These are phyloP conservation scores for Phlyctochytrium bullatum DNA, from an alignment of 192 early-diverging fungal genomes.

Conservation along the genomic window DNA sequence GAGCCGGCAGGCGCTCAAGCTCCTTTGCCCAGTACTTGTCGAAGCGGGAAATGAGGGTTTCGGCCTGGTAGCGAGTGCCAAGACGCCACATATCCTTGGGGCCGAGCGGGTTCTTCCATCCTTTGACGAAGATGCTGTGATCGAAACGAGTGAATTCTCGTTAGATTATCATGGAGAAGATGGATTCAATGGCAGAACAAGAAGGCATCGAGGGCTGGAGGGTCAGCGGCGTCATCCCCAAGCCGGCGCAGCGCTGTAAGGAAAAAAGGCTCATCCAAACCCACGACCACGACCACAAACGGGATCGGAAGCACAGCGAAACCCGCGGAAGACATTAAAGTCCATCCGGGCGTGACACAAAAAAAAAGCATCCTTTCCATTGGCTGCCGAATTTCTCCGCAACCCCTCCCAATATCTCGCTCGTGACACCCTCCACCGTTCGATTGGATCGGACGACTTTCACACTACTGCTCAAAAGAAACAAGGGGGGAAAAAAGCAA, in stretches of 20 bases:
- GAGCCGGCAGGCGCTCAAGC: background rate
- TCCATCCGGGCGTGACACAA: background rate
- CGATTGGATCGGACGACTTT: too few species aligned
- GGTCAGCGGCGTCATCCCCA: background rate
- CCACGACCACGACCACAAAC: background rate
- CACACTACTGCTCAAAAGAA: too few species aligned
- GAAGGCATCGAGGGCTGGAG: background rate
- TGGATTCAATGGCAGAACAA: background rate
- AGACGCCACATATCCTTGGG: conserved; percentile 61
- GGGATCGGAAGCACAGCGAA: background rate
- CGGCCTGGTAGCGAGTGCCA: conserved; percentile 16
- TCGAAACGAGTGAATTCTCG: too few species aligned
- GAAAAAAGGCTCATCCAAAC: background rate
- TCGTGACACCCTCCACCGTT: too few species aligned
- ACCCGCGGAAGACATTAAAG: background rate
- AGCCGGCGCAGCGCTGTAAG: background rate
- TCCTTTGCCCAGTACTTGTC: conserved; percentile 31
- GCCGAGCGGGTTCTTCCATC: conserved; percentile 53
- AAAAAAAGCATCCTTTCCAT: background rate
- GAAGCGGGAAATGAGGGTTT: conserved; percentile 27
- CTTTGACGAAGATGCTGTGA: conserved; percentile 32
- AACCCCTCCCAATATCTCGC: too few species aligned
- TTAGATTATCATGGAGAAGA: too few species aligned
- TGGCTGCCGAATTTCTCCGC: too few species aligned
- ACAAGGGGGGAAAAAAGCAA: background rate